Base-by-base conservation (phyloP, 1,284 basidiomycete genomes). In the Vanrija humicola region DNA sequence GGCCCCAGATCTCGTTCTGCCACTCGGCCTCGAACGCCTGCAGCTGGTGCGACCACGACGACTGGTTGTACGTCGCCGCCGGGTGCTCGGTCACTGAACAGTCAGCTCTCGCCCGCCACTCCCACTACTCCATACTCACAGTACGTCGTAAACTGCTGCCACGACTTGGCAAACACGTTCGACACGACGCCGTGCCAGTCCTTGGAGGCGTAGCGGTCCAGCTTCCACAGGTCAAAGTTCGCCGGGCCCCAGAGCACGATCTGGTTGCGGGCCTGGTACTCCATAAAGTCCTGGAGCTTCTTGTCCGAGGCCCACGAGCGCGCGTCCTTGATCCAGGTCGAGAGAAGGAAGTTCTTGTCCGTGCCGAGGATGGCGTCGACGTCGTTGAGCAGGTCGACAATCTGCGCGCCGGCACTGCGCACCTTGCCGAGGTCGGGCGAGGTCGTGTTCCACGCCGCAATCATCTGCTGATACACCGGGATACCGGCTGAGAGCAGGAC, bases 171-270 rank as follows among this genome's bases (percentile, higher is more conserved):
- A 59, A 79, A 80, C 63, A 80, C 80, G 5, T 67, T 65, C 5
- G 68, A 64, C 39, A 80, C 72, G 46, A 80, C 68, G 1, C 79
- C 79, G 2, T 73, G 73, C 79, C 79, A 80, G 60, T 79, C 76
- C 57, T 80, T 80, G 16, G 78, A 78, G 29, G 79, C 79, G 54
- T 80, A 80, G 3, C 54, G 50, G 51, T 59, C 47, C 9, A 59
- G 54, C 10, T 19, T 12, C 58, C 58, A 59, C 25, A 50, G 46
- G 56, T 79, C 77, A 55, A 73, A 73, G 64, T 77, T 77, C 64
- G 79, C 67, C 3, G 78, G 78, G n/a, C 79, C 79, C 79, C 79
- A 80, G 26, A 80, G 73, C 28, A 76, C 77, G 62, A 80, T 72
- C 64, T 80, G 79, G 63, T 80, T 80, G 34, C 79, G 72, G 14